These are phyloP conservation scores for Trebouxia sp. DNA, from an alignment of 139 green algal genomes.

Conservation along the genomic window DNA sequence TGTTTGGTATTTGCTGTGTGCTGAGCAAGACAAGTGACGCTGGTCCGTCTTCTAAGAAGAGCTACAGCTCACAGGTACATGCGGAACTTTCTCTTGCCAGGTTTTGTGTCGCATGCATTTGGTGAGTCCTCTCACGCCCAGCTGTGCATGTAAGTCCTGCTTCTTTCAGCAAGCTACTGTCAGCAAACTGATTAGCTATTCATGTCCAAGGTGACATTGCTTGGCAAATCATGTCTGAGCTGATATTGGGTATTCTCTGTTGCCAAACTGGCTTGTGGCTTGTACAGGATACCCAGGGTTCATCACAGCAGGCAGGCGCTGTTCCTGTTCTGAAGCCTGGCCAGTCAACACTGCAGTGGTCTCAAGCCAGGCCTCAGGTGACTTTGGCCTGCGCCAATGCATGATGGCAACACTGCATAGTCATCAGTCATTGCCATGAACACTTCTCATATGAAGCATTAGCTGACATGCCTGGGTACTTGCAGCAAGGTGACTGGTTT, in stretches of 20 bases:
- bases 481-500: constrained; percentile 4
- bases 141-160: too few relatives aligned
- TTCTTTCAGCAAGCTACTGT: too few relatives aligned
- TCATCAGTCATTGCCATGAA: too few relatives aligned
- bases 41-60: neutral
- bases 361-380: neutral
- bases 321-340: neutral
- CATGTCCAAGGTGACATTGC: neutral
- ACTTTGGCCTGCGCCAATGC: too few relatives aligned
- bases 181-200: too few relatives aligned
- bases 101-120: too few relatives aligned
- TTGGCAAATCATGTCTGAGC: neutral
- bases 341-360: neutral
- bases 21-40: neutral
- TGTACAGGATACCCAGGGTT: neutral
- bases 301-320: neutral
- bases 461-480: neutral
- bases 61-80: constrained; percentile 11
- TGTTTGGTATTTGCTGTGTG: neutral
- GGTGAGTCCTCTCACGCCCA: too few relatives aligned
- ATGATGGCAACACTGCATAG: too few relatives aligned
- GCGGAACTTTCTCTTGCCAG: too few relatives aligned
- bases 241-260: neutral
- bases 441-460: neutral
- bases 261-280: neutral